Evolutionary conservation across 331 rosid genomes (phyloP).

Genomic region (Prunus yedoensis): DNA sequence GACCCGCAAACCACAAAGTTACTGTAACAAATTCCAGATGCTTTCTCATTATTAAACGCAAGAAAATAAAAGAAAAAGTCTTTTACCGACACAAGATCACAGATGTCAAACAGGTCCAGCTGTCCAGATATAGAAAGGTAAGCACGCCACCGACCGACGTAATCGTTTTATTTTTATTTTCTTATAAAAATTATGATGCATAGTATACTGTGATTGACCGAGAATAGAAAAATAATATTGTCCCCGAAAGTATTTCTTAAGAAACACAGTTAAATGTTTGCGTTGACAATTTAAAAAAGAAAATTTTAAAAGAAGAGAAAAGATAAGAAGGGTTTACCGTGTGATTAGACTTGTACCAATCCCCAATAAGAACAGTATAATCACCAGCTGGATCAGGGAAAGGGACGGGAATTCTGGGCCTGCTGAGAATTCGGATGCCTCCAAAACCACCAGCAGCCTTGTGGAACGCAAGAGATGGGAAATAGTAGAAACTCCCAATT

Average conservation of each 20-base stretch:
- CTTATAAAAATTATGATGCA: rapidly evolving
- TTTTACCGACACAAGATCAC: conserved; percentile 9
- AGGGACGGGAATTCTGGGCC: conserved; percentile 92
- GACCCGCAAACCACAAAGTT: no score
- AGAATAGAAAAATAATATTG: no score
- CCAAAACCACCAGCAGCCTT: conserved; percentile 99
- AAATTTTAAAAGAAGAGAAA: not conserved
- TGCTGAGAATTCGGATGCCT: conserved; percentile 89
- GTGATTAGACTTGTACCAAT: conserved; percentile 90
- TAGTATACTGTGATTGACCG: no score
- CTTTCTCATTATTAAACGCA: no score
- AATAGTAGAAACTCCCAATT: conserved; percentile 91
- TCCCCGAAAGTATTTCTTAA: no score
- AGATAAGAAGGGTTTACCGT: conserved; percentile 46
- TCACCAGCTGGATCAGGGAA: conserved; percentile 89
- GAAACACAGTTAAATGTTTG: no score
- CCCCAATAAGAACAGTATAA: conserved; percentile 88
- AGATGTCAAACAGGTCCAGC: conserved; percentile 11
- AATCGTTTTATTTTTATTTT: not conserved
- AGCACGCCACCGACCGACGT: no score
- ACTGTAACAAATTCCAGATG: no score
- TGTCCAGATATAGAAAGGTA: not conserved
- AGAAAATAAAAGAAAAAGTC: not conserved
- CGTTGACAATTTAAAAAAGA: no score
- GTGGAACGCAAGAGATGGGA: conserved; percentile 90